Base-by-base conservation (phyloP, 805 yeast genomes). In the Geotrichum ghanense region DNA sequence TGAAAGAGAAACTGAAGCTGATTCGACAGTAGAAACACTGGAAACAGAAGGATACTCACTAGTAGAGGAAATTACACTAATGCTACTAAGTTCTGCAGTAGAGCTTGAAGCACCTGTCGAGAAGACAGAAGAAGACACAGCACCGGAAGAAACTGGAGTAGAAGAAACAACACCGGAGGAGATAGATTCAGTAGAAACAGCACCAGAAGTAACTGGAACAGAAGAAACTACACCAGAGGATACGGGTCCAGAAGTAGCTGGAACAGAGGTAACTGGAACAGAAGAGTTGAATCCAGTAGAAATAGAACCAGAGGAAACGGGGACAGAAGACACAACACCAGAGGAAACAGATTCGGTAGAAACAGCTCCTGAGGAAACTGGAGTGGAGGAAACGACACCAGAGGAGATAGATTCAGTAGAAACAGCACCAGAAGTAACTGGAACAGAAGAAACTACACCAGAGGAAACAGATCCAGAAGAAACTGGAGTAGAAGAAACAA, bases 101-200 rank as follows among this genome's bases (percentile, higher is more conserved):
- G 40, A 35, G 16, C 12, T 7, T 7, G 40, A 7, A 35, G 14
- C 19, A 35, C 20, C 9, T 7, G 10, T 35, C 20, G 40, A 16
- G 16, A 20, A 6, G 40, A 7, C 21, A 19, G 40, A 10, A 14
- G 40, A 35, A 35, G 40, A 35, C 14, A 20, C 21, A 35, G 14
- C 19, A 6, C 12, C 16, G 40, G 12, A 10, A 14, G 40, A 35
- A 35, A 20, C 19, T 19, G 9, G 10, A 19, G 41, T 35, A 46
- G 47, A 25, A 42, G 45, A 22, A 27, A 16, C 24, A 20, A 21
- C 10, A 35, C 20, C 25, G 24, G 46, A 20, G 46, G 34, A 9
- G 12, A 34, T 42, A 34, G 46, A 34, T n/a, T 35, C 17, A 23
- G 47, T 23, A 37, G 47, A 21, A 21, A 31, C 46, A 20, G 47